phyloP scores from a whole-genome alignment of 2,329 filamentous ascomycete genomes.

The Monosporascus ibericus region DNA sequence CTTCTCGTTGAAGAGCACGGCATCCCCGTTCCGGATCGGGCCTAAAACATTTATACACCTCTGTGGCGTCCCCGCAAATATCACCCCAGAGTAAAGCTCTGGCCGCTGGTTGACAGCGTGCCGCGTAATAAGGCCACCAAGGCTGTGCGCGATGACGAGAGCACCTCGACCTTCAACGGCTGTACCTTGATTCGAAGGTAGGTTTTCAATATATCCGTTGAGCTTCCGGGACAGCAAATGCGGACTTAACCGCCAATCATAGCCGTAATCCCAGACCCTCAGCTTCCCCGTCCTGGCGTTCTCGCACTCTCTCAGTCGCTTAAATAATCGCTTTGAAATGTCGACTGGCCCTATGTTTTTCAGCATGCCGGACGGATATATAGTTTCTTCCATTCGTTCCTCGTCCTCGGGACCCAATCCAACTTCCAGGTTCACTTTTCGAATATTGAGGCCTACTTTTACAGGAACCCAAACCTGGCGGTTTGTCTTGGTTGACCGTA shows the following conservation, averaged over 20 bases:
- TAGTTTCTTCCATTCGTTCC: conserved; percentile 72
- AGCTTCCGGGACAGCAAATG: conserved; percentile 66
- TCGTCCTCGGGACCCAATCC: conserved; percentile 78
- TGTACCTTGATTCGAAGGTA: conserved; percentile 66
- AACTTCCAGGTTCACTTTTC: conserved; percentile 86
- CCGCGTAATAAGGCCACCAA: conserved; percentile 81
- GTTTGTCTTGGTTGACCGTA: conserved; percentile 75
- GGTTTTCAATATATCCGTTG: conserved; percentile 63
- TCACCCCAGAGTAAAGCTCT: conserved; percentile 76
- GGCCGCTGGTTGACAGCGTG: conserved; percentile 82
- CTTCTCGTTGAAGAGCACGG: conserved; percentile 81
- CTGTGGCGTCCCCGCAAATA: conserved; percentile 81
- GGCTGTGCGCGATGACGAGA: conserved; percentile 75
- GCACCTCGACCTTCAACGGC: conserved; percentile 59
- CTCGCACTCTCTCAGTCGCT: conserved; percentile 65
- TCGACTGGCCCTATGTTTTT: conserved; percentile 88
- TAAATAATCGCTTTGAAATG: conserved; percentile 76
- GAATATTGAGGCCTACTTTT: conserved; percentile 85
- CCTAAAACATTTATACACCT: conserved; percentile 88
- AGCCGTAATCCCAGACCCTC: conserved; percentile 83
- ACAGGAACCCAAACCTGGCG: conserved; percentile 92
- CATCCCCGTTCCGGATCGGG: conserved; percentile 84
- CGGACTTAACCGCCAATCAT: conserved; percentile 89
- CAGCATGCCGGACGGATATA: conserved; percentile 83
- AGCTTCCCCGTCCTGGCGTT: conserved; percentile 67